Percentiles rank a stretch among this genome's conserved stretches.
phyloP scores from a whole-genome alignment of 768 basidiomycete genomes.

The Punctularia strigosozonata region DNA sequence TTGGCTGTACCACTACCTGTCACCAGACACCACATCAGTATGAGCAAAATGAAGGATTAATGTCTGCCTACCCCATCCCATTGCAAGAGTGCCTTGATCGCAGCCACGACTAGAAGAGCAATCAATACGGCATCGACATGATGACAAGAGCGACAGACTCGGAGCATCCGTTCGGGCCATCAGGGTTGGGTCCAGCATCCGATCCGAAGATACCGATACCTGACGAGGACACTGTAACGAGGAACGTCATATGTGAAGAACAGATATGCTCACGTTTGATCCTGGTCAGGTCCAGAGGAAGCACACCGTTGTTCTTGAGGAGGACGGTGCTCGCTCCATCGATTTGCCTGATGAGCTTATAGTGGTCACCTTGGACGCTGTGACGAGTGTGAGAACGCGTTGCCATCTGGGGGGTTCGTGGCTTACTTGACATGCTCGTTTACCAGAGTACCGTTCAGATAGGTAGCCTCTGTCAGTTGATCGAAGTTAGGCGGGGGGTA shows the following conservation, averaged over 20 bases:
- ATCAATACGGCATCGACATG: too few relatives aligned
- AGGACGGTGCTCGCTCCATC: constrained; percentile 66
- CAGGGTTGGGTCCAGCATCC: constrained; percentile 31
- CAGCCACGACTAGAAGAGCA: too few relatives aligned
- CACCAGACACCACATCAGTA: background rate
- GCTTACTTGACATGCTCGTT: too few relatives aligned
- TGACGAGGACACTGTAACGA: background rate
- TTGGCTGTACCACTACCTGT: constrained; percentile 39
- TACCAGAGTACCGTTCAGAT: too few relatives aligned
- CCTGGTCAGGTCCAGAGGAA: constrained; percentile 50
- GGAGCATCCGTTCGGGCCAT: constrained; percentile 36
- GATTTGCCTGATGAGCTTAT: constrained; percentile 54
- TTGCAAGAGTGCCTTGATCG: constrained; percentile 60
- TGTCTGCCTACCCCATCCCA: constrained; percentile 83
- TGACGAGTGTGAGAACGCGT: too few relatives aligned
- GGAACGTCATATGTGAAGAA: too few relatives aligned
- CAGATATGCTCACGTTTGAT: constrained; percentile 43
- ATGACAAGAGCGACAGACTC: too few relatives aligned
- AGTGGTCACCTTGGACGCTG: constrained; percentile 63
- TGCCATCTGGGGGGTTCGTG: too few relatives aligned
- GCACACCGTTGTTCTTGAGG: constrained; percentile 53
- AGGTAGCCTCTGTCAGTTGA: too few relatives aligned
- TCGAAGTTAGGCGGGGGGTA: constrained; percentile 31
- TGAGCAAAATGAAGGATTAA: background rate
- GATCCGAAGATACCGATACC: constrained; percentile 13